Conservation (phyloP, 768 basidiomycete species). For the Lentinula guzmanii region DNA sequence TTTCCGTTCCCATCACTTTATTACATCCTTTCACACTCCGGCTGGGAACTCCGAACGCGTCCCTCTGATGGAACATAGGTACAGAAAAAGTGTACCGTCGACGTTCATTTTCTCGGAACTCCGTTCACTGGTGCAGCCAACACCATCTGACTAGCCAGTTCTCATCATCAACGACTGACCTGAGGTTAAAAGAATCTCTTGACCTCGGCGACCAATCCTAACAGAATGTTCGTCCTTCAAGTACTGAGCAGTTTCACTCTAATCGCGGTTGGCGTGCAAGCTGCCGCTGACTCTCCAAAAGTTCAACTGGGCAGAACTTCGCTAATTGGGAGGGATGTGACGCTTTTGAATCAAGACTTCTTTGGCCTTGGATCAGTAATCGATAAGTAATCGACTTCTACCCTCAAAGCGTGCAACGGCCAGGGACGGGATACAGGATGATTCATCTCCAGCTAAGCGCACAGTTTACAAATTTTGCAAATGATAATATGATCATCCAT, state of each 20-base stretch:
- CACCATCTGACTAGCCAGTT: no score
- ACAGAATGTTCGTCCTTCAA: background rate
- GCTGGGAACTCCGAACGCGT: no score
- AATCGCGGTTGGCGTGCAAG: background rate
- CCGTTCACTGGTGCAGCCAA: no score
- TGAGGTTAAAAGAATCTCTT: no score
- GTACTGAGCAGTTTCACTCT: background rate
- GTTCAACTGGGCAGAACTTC: slow-evolving; percentile 33
- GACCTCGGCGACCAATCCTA: background rate
- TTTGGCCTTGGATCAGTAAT: slow-evolving; percentile 23
- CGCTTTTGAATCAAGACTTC: slow-evolving; percentile 32
- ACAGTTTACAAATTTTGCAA: no score
- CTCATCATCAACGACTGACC: no score
- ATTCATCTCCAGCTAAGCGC: background rate
- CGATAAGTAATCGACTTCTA: background rate
- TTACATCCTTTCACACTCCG: no score
- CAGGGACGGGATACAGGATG: background rate
- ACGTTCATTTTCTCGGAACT: no score
- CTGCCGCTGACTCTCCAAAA: background rate
- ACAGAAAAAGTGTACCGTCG: no score
- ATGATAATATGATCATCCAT: no score
- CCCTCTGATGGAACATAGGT: no score
- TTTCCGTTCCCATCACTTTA: no score
- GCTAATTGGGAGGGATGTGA: slow-evolving; percentile 29
- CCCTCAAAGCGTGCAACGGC: background rate